Conservation (phyloP, 2,329 filamentous ascomycete genomes). For the Pseudogymnoascus sp. region DNA sequence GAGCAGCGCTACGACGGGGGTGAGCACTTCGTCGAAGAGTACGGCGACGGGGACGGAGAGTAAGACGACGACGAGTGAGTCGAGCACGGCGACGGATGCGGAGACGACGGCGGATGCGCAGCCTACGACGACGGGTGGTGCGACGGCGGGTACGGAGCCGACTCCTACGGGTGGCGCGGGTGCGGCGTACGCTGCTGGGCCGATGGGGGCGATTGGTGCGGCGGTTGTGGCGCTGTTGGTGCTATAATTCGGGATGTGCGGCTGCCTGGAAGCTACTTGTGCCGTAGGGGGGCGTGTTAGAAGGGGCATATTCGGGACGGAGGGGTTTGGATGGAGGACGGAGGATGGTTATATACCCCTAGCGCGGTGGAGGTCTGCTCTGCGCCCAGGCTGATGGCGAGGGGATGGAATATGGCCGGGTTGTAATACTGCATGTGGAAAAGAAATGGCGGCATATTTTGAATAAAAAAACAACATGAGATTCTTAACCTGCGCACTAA, state of each 20-base stretch:
- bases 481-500: neutral
- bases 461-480: neutral
- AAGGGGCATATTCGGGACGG: no score
- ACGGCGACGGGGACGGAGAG: neutral
- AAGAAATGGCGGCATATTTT: neutral
- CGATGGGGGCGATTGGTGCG: neutral
- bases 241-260: neutral
- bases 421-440: neutral
- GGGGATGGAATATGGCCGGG: neutral
- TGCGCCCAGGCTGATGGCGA: no score
- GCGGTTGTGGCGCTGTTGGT: neutral
- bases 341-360: neutral
- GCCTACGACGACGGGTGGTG: neutral
- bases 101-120: no score
- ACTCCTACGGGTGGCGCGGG: neutral
- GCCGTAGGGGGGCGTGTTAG: no score
- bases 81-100: neutral
- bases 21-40: neutral
- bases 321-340: neutral
- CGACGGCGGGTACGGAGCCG: neutral
- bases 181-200: neutral
- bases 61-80: neutral
- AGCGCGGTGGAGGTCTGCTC: neutral
- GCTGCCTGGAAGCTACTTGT: no score
- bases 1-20: neutral